A percentile compares a stretch with the other conserved stretches of the same genome.
These are phyloP conservation scores for Ceraceosorus bombacis DNA, from an alignment of 1,284 basidiomycete species.

Conservation along the genomic window DNA sequence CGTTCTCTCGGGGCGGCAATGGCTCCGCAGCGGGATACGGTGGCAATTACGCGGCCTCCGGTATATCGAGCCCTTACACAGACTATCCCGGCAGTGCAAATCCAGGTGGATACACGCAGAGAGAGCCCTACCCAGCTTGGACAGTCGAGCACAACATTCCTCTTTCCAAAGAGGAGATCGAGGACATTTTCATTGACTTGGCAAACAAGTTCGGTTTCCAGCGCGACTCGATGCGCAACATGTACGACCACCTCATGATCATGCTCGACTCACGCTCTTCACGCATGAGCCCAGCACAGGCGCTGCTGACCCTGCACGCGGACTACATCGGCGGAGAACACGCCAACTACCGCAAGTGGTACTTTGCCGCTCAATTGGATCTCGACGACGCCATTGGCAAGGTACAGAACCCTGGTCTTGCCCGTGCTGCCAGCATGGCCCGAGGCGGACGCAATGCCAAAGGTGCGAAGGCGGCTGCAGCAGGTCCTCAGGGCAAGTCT, in stretches of 20 bases:
- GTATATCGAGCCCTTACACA: conserved; percentile 31
- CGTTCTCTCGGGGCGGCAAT: conserved; percentile 22
- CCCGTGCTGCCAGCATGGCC: conserved; percentile 74
- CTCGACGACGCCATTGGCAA: conserved; percentile 94
- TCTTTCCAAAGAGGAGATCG: conserved; percentile 95
- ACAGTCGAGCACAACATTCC: conserved; percentile 83
- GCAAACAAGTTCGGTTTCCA: conserved; percentile 99
- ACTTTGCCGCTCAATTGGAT: conserved; percentile 97
- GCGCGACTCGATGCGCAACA: conserved; percentile 62
- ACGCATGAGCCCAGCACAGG: conserved; percentile 93
- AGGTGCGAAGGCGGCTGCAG: conserved; percentile 49
- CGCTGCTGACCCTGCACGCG: conserved; percentile 81
- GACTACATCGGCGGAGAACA: conserved; percentile 90
- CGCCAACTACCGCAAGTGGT: conserved; percentile 61
- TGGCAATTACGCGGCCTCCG: conserved; percentile 36
- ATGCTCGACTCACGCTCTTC: conserved; percentile 63
- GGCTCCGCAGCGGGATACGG: conserved; percentile 17
- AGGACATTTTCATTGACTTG: conserved; percentile 94
- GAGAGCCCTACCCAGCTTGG: conserved; percentile 87
- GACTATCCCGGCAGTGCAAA: conserved; percentile 13
- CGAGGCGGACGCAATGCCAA: conserved; percentile 51
- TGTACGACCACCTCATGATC: conserved; percentile 97
- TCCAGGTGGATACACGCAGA: conserved; percentile 33
- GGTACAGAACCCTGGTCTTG: conserved; percentile 80
- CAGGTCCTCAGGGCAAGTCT: conserved; percentile 69